Conservation (phyloP, 495 filamentous ascomycete genomes). For the Aspergillus homomorphus region DNA sequence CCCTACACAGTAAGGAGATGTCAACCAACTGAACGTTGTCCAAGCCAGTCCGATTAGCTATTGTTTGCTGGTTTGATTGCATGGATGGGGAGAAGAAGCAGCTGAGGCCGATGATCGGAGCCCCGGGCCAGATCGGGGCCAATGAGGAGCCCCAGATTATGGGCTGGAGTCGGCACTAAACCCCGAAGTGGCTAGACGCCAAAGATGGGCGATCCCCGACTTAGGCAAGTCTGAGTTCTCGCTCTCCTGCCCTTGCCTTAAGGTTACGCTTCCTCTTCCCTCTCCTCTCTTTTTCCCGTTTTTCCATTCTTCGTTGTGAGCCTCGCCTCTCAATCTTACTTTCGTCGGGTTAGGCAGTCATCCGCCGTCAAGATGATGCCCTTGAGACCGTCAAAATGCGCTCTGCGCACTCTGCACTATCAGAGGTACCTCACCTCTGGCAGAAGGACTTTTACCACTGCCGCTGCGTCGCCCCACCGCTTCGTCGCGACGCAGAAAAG, state of each 20-base stretch:
- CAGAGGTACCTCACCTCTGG: slow-evolving; percentile 40
- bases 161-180: slow-evolving; percentile 25
- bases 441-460: slow-evolving; percentile 41
- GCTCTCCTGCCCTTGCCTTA: slow-evolving; percentile 13
- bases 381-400: slow-evolving; percentile 48
- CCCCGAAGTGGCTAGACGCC: slow-evolving; percentile 3
- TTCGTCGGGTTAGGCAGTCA: slow-evolving; percentile 34
- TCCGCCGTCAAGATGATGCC: slow-evolving; percentile 44
- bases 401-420: slow-evolving; percentile 43
- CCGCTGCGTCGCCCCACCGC: slow-evolving; percentile 47
- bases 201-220: slow-evolving; percentile 8
- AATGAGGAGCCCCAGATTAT: slow-evolving; percentile 31
- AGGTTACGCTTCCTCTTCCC: slow-evolving; percentile 24
- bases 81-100: background rate
- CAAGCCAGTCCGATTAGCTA: too few relatives aligned
- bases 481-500: slow-evolving; percentile 41
- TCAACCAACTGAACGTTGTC: too few relatives aligned
- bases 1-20: too few relatives aligned
- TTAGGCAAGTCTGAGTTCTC: slow-evolving; percentile 17
- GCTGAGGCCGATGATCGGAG: slow-evolving; percentile 38
- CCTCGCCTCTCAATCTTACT: slow-evolving; percentile 14
- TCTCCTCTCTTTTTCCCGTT: slow-evolving; percentile 28
- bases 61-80: too few relatives aligned
- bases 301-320: slow-evolving; percentile 25
- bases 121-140: slow-evolving; percentile 19